Evolutionary conservation across 192 early-diverging fungal species (phyloP).

Genomic region (Coemansia sp.): DNA sequence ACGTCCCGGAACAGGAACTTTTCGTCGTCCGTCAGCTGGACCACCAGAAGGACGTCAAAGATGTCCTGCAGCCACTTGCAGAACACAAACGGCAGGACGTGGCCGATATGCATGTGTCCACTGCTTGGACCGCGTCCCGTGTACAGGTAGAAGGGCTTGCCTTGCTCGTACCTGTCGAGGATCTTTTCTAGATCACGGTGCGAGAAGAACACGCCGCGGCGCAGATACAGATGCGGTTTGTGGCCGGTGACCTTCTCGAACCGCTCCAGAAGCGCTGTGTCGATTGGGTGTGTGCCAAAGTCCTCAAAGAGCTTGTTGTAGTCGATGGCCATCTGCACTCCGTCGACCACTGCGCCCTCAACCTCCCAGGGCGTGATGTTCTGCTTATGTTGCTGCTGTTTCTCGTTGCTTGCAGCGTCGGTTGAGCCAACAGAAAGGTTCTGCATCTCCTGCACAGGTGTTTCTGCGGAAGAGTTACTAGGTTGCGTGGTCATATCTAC

Average conservation of each 20-base stretch:
- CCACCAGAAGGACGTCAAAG: slow-evolving; percentile 92
- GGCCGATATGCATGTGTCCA: slow-evolving; percentile 92
- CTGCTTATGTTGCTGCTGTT: slow-evolving; percentile 14
- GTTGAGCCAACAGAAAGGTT: slow-evolving; percentile 5
- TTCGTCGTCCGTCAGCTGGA: slow-evolving; percentile 98
- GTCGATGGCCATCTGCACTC: slow-evolving; percentile 84
- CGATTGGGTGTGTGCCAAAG: slow-evolving; percentile 86
- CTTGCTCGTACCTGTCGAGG: slow-evolving; percentile 89
- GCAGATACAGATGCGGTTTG: slow-evolving; percentile 77
- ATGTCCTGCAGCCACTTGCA: slow-evolving; percentile 98
- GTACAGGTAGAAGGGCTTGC: slow-evolving; percentile 97
- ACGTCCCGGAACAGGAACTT: slow-evolving; percentile 97
- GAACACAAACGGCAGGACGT: slow-evolving; percentile 96
- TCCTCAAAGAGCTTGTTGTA: slow-evolving; percentile 86
- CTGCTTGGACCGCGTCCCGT: slow-evolving; percentile 95
- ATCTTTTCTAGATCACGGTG: slow-evolving; percentile 85
- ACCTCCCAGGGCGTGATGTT: slow-evolving; percentile 90
- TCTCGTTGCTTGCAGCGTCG: background rate
- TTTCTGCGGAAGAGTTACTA: background rate
- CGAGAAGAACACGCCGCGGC: slow-evolving; percentile 92
- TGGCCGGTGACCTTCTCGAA: slow-evolving; percentile 84
- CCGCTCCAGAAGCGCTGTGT: slow-evolving; percentile 71
- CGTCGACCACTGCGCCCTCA: slow-evolving; percentile 86
- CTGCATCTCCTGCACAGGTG: slow-evolving; percentile 17
- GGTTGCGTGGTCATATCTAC: background rate